phyloP scores from a whole-genome alignment of 1,139 yeast species.

The Citeromyces siamensis region DNA sequence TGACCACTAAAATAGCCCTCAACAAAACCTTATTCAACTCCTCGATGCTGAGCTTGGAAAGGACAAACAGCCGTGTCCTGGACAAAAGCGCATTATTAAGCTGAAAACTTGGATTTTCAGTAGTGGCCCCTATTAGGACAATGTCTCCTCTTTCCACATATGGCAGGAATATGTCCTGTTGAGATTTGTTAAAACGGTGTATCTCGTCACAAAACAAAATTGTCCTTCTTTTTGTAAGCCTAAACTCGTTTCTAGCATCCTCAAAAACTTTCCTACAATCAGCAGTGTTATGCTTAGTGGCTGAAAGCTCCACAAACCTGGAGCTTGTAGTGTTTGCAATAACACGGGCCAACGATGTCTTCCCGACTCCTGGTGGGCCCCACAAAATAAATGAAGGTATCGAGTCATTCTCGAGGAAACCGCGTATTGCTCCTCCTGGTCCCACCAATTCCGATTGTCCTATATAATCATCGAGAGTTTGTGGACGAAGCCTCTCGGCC shows the following conservation, averaged over 20 bases:
- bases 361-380: conserved; percentile 98
- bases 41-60: conserved; percentile 45
- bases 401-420: conserved; percentile 46
- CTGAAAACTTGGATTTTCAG: conserved; percentile 93
- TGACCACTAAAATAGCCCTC: conserved; percentile 51
- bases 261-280: conserved; percentile 65
- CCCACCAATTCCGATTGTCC: conserved; percentile 86
- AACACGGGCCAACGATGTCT: conserved; percentile 64
- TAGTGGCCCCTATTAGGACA: conserved; percentile 84
- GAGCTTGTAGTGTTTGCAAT: conserved; percentile 41
- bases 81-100: conserved; percentile 80
- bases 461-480: conserved; percentile 56
- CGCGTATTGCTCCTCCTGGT: conserved; percentile 54
- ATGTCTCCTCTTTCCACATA: conserved; percentile 59
- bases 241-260: conserved; percentile 57
- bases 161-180: conserved; percentile 76
- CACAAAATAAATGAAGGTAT: conserved; percentile 83
- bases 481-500: conserved; percentile 80
- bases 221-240: conserved; percentile 56
- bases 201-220: conserved; percentile 86
- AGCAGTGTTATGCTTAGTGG: conserved; percentile 63
- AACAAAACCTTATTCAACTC: conserved; percentile 49
- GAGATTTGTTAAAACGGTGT: conserved; percentile 81
- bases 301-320: conserved; percentile 74
- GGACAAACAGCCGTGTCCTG: conserved; percentile 75